Percentiles rank a stretch among this genome's conserved stretches.
Conservation (phyloP, 2,329 filamentous ascomycete species). For the Microdochium paspali region DNA sequence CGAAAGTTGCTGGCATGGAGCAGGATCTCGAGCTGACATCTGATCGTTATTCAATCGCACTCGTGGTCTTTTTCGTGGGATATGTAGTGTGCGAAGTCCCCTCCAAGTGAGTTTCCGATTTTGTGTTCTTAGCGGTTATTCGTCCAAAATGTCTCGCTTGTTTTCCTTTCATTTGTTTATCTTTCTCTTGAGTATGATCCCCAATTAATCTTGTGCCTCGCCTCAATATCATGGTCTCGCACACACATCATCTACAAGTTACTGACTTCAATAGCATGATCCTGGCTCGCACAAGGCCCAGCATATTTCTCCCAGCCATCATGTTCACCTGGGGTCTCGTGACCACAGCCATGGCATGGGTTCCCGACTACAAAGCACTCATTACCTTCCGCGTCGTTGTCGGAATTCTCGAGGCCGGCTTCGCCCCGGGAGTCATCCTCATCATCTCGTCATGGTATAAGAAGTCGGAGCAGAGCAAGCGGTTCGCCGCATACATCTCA, state of each 20-base stretch:
- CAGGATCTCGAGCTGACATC: constrained; percentile 42
- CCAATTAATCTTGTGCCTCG: too few relatives aligned
- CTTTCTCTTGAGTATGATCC: too few relatives aligned
- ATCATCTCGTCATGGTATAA: constrained; percentile 62
- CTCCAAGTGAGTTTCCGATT: constrained; percentile 37
- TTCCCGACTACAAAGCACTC: constrained; percentile 14
- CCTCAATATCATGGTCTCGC: too few relatives aligned
- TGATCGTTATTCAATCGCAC: constrained; percentile 49
- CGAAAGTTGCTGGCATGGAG: constrained; percentile 41
- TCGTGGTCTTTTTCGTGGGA: constrained; percentile 58
- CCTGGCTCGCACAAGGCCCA: constrained; percentile 52
- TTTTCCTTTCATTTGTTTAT: too few relatives aligned
- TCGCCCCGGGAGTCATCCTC: constrained; percentile 49
- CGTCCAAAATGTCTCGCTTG: too few relatives aligned
- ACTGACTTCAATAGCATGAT: too few relatives aligned
- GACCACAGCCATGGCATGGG: constrained; percentile 18
- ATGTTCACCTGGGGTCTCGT: constrained; percentile 40
- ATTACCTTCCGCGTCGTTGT: constrained; percentile 33
- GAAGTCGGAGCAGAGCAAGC: constrained; percentile 18
- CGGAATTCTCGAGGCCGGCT: constrained; percentile 48
- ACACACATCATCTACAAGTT: too few relatives aligned
- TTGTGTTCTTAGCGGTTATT: neutral
- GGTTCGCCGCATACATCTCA: constrained; percentile 58
- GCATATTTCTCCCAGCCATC: constrained; percentile 55
- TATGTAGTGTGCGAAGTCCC: constrained; percentile 57